phyloP scores from a whole-genome alignment of 768 basidiomycete genomes.

The Macrolepiota fuliginosa region DNA sequence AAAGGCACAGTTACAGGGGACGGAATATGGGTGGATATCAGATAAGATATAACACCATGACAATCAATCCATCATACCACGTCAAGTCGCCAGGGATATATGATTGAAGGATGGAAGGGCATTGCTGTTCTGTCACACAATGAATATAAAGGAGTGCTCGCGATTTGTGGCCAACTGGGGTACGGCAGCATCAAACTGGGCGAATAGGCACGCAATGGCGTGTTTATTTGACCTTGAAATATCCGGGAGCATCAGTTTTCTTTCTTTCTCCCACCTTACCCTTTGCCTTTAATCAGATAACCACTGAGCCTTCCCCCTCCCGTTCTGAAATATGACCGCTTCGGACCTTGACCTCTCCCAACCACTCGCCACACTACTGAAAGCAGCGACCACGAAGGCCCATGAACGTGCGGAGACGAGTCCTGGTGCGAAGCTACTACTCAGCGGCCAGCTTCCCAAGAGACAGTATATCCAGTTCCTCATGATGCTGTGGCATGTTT shows the following conservation, averaged over 20 bases:
- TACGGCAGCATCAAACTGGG: too few species aligned
- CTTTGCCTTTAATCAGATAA: constrained; percentile 16
- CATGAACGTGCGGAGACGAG: constrained; percentile 61
- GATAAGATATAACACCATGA: constrained; percentile 18
- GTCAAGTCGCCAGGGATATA: not conserved
- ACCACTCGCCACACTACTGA: constrained; percentile 45
- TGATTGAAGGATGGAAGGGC: not conserved
- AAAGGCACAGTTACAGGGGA: not conserved
- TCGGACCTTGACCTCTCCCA: constrained; percentile 34
- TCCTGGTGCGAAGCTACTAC: constrained; percentile 52
- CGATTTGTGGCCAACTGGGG: too few species aligned
- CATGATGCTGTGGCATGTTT: constrained; percentile 79
- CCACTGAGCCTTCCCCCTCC: not conserved
- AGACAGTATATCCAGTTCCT: constrained; percentile 70
- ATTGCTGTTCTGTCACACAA: not conserved
- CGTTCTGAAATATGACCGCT: constrained; percentile 27
- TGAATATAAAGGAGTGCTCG: too few species aligned
- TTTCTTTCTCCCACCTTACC: constrained; percentile 10
- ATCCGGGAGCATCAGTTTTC: not conserved
- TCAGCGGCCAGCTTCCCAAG: constrained; percentile 55
- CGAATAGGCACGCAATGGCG: too few species aligned
- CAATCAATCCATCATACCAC: not conserved
- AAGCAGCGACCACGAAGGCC: constrained; percentile 44
- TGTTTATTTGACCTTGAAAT: not conserved
- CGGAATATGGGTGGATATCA: constrained; percentile 14